Percentiles rank a stretch among this genome's conserved stretches.
Evolutionary conservation across 1,284 basidiomycete species (phyloP).

Genomic region (Trametes hirsuta): DNA sequence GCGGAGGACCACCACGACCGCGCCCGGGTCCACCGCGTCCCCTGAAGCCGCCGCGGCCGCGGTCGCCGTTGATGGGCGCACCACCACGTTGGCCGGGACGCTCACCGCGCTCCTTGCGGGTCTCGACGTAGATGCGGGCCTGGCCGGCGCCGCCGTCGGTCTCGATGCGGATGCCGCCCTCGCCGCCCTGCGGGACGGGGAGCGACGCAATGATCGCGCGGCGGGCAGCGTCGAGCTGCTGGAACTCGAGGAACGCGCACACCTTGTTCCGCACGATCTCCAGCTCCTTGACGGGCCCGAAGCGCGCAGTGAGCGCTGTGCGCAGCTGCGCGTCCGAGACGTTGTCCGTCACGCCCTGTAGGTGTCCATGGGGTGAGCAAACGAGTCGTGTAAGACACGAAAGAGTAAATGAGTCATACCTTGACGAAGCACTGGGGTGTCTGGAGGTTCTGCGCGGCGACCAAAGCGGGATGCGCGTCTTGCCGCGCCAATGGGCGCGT

Average conservation of each 20-base stretch:
- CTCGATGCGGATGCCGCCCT: slow-evolving; percentile 86
- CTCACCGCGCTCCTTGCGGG: slow-evolving; percentile 86
- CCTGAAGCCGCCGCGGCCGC: slow-evolving; percentile 34
- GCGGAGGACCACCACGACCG: slow-evolving; percentile 34
- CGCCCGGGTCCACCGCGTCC: slow-evolving; percentile 39
- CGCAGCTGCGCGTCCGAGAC: slow-evolving; percentile 67
- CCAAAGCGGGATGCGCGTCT: slow-evolving; percentile 48
- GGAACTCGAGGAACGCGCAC: slow-evolving; percentile 95
- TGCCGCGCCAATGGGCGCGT: slow-evolving; percentile 37
- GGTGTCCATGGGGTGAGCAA: background rate
- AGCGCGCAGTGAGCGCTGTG: slow-evolving; percentile 64
- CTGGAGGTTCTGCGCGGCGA: slow-evolving; percentile 63
- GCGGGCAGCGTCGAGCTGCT: slow-evolving; percentile 76
- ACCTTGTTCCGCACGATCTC: slow-evolving; percentile 90
- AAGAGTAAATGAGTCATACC: slow-evolving; percentile 44
- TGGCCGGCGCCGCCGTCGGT: slow-evolving; percentile 50
- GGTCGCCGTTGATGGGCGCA: slow-evolving; percentile 37
- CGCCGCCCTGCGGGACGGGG: slow-evolving; percentile 70
- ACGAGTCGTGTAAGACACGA: background rate
- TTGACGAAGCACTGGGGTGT: slow-evolving; percentile 89
- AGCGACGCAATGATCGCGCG: slow-evolving; percentile 83
- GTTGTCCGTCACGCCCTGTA: slow-evolving; percentile 74
- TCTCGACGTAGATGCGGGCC: slow-evolving; percentile 80
- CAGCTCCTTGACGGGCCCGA: slow-evolving; percentile 87
- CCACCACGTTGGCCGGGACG: slow-evolving; percentile 51